These are phyloP conservation scores for Neopestalotiopsis rosae DNA, from an alignment of 2,329 filamentous ascomycete genomes.

Conservation along the genomic window DNA sequence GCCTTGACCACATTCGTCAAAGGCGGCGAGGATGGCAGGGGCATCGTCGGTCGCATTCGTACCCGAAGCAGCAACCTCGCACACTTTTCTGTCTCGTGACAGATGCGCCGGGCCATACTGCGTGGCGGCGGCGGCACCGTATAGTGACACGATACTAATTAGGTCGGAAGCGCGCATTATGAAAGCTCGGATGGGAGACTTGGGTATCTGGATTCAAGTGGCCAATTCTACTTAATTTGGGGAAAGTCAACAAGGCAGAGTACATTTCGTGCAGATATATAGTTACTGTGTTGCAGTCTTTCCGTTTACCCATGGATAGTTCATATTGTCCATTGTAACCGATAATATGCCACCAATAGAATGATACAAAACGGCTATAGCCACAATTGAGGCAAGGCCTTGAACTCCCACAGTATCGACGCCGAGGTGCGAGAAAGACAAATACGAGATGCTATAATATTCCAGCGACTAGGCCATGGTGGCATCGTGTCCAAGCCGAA, in stretches of 20 bases:
- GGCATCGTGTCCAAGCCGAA: background rate
- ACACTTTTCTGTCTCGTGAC: conserved; percentile 2
- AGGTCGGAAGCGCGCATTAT: too few relatives aligned
- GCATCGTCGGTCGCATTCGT: conserved; percentile 38
- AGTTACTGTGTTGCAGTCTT: background rate
- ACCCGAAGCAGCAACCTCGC: background rate
- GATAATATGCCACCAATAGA: conserved; percentile 10
- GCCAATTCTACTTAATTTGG: too few relatives aligned
- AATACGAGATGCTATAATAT: too few relatives aligned
- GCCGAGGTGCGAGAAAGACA: background rate
- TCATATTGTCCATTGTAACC: background rate
- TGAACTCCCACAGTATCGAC: too few relatives aligned
- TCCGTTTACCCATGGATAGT: background rate
- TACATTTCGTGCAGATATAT: background rate
- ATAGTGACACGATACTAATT: background rate
- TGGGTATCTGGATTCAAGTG: too few relatives aligned
- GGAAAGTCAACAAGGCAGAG: too few relatives aligned
- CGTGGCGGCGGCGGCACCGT: background rate
- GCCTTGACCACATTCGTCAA: conserved; percentile 41
- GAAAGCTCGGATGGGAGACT: too few relatives aligned
- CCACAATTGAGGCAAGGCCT: background rate
- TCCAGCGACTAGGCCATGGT: background rate
- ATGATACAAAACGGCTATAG: background rate
- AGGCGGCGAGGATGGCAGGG: conserved; percentile 46
- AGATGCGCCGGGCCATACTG: background rate